A percentile compares a stretch with the other conserved stretches of the same genome.
phyloP scores from a whole-genome alignment of 257 asterid species.

The Solanum bukasovii region DNA sequence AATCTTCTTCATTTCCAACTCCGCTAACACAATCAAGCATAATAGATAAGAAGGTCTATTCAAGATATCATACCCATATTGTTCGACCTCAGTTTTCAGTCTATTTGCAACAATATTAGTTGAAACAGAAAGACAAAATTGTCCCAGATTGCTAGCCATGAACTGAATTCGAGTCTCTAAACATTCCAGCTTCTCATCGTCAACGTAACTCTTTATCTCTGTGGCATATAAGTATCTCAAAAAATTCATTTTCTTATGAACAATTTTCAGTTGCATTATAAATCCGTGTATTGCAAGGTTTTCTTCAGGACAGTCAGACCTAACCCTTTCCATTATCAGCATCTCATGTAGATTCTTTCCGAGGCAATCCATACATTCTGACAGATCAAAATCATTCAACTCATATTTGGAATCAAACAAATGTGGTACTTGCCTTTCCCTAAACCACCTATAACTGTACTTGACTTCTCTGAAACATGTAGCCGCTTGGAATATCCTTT shows the following conservation, averaged over 20 bases:
- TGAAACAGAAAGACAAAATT: background rate
- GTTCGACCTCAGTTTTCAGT: rapidly evolving
- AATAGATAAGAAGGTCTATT: background rate
- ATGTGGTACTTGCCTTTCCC: background rate
- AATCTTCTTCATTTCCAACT: background rate
- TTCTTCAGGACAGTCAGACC: too few relatives aligned
- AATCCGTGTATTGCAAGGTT: background rate
- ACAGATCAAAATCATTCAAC: too few relatives aligned
- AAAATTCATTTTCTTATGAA: background rate
- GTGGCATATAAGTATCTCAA: background rate
- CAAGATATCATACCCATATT: background rate
- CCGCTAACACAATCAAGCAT: background rate
- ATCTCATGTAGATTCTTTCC: background rate
- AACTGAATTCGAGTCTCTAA: background rate
- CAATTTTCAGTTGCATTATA: background rate
- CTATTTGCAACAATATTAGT: rapidly evolving
- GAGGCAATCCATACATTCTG: too few relatives aligned
- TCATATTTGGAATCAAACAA: background rate
- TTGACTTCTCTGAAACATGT: too few relatives aligned
- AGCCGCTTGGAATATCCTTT: too few relatives aligned
- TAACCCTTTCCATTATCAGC: background rate
- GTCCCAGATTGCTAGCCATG: background rate
- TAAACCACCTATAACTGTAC: background rate
- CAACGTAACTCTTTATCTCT: background rate
- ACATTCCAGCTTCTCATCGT: too few relatives aligned